Evolutionary conservation across 352 stramenopile species (phyloP).

Genomic region (Phytophthora sojae): DNA sequence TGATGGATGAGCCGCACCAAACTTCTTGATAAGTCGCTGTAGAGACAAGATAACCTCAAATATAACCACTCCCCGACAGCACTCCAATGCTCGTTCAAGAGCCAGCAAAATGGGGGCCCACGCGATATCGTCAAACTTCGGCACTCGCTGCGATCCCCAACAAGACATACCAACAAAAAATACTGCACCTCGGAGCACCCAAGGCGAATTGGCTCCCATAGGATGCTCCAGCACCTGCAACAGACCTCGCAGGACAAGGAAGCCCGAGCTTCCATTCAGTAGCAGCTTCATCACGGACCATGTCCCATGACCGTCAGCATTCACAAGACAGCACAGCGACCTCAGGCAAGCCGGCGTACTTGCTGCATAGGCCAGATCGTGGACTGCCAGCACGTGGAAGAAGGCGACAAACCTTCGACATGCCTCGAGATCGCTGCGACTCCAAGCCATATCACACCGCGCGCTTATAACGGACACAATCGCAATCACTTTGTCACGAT

Average conservation of each 20-base stretch:
- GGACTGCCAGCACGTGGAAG: conserved; percentile 74
- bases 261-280: conserved; percentile 67
- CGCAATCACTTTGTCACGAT: conserved; percentile 71
- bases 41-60: conserved; percentile 90
- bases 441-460: conserved; percentile 79
- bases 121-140: conserved; percentile 76
- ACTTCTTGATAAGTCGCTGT: conserved; percentile 90
- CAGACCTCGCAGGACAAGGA: conserved; percentile 75
- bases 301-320: conserved; percentile 81
- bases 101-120: conserved; percentile 78
- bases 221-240: conserved; percentile 80
- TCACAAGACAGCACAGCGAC: conserved; percentile 86
- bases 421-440: conserved; percentile 71
- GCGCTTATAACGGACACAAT: conserved; percentile 75
- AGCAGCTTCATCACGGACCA: conserved; percentile 87
- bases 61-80: conserved; percentile 80
- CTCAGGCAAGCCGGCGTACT: conserved; percentile 69
- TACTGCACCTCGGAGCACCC: conserved; percentile 81
- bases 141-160: conserved; percentile 84
- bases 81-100: conserved; percentile 68
- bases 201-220: conserved; percentile 53
- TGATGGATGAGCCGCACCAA: conserved; percentile 43
- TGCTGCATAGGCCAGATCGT: conserved; percentile 67
- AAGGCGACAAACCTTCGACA: conserved; percentile 79
- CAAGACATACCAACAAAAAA: conserved; percentile 92